These are phyloP conservation scores for Tricholoma saponaceum DNA, from an alignment of 768 basidiomycete genomes.

Conservation along the genomic window DNA sequence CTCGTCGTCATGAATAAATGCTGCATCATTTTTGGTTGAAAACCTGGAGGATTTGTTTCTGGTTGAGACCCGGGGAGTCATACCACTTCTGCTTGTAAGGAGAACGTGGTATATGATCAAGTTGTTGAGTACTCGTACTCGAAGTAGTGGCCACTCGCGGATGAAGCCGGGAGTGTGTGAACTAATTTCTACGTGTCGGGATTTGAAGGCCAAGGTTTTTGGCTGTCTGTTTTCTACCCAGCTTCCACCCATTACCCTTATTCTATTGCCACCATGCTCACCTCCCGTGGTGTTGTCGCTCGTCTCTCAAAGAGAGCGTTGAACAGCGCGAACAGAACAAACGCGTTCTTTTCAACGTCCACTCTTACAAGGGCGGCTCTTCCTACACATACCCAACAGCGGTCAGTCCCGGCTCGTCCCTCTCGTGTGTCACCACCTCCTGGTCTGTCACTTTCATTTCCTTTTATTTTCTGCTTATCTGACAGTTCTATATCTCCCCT, in stretches of 20 bases:
- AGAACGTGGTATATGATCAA: no score
- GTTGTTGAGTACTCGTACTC: no score
- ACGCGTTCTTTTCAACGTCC: slow-evolving; percentile 79
- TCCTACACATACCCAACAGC: slow-evolving; percentile 39
- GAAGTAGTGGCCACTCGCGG: slow-evolving; percentile 16
- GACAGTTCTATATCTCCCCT: slow-evolving; percentile 13
- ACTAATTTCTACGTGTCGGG: slow-evolving; percentile 44
- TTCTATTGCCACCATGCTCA: slow-evolving; percentile 64
- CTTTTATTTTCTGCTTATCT: slow-evolving; percentile 5
- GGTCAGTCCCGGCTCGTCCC: slow-evolving; percentile 44
- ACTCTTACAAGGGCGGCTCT: slow-evolving; percentile 52
- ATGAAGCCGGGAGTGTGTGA: slow-evolving; percentile 48
- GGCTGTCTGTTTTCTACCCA: slow-evolving; percentile 17
- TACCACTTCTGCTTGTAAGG: no score
- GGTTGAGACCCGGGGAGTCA: not conserved
- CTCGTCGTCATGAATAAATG: not conserved
- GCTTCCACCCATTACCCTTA: slow-evolving; percentile 22
- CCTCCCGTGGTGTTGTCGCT: slow-evolving; percentile 80
- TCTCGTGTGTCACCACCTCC: slow-evolving; percentile 44
- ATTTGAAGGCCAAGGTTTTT: slow-evolving; percentile 23
- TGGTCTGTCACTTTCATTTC: slow-evolving; percentile 36
- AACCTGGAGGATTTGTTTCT: not conserved
- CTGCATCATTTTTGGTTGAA: no score
- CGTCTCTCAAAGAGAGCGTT: slow-evolving; percentile 84
- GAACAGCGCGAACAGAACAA: slow-evolving; percentile 69